Base-by-base conservation (phyloP, 176 grass and related monocot genomes). In the Carex parvula region DNA sequence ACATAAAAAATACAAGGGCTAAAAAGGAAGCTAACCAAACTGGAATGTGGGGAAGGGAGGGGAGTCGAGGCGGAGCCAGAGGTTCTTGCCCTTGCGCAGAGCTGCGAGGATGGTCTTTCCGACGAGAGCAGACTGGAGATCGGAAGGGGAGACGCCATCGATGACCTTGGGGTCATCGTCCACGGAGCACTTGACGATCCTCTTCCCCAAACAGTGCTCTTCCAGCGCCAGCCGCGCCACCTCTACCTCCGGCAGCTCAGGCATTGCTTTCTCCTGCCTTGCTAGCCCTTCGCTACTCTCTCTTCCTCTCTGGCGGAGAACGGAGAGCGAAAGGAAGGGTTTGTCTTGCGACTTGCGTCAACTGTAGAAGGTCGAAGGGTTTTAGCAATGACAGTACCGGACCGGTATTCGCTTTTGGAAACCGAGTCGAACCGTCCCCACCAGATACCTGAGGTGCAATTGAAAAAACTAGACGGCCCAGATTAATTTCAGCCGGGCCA, bases 191-290 rank as follows among this genome's bases (percentile, higher is more conserved):
- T 33, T 44, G 67, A 73, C 18, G 71, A 91, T 89, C 54, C 16
- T 80, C 61, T 87, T 91, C 17, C 89, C 87, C 35, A 86, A 24
- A 33, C 89, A 94, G 87, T 85, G 42, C 85, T 89, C 87, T 84
- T 94, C 61, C 18, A 93, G 70, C 46, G 91, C 86, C 64, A 52
- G 79, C 21, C 91, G 79, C 79, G 85, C 88, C 79, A 72, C 84
- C 83, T 90, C 91, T 74, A 90, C 88, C 74, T 93, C 91, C 80
- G 88, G 91, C 3, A 93, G 86, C 86, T 93, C 91, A 35, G 88
- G 91, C 91, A 92, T 92, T 80, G 76, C 46, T 55, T 13, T 21
- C 22, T 30, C 30, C 32, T 78, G 20, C 29, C 64, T 15, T 50
- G 46, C 9, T 50, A 50, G 46, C 8, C 44, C 46, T 50, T 50